These are phyloP conservation scores for Saturnispora bothae DNA, from an alignment of 805 yeast genomes.

Conservation along the genomic window DNA sequence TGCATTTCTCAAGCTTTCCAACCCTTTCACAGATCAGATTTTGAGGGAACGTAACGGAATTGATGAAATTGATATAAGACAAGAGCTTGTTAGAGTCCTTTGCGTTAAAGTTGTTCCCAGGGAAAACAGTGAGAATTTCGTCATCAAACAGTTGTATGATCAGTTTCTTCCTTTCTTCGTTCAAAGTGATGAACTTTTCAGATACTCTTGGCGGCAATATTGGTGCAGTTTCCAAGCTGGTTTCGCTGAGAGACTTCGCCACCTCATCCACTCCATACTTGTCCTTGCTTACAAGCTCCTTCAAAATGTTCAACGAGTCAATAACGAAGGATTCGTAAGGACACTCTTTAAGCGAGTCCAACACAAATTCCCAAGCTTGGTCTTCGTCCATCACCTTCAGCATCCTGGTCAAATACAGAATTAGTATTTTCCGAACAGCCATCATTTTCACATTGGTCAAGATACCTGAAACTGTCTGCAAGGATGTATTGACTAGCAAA, in stretches of 20 bases:
- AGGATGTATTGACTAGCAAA: constrained; percentile 15
- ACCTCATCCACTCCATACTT: neutral
- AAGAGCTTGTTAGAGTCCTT: constrained; percentile 35
- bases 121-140: constrained; percentile 30
- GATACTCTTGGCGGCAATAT: constrained; percentile 31
- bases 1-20: neutral
- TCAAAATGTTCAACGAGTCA: constrained; percentile 55
- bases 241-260: neutral
- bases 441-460: constrained; percentile 14
- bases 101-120: constrained; percentile 11
- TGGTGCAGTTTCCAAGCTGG: constrained; percentile 10
- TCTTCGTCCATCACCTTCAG: constrained; percentile 49
- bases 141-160: constrained; percentile 34
- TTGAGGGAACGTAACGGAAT: constrained; percentile 18
- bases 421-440: constrained; percentile 26
- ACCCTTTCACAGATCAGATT: neutral
- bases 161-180: constrained; percentile 31
- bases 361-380: constrained; percentile 46
- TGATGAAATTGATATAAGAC: constrained; percentile 43
- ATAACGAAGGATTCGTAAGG: constrained; percentile 48
- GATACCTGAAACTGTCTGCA: constrained; percentile 19
- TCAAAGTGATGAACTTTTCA: constrained; percentile 32
- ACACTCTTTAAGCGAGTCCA: constrained; percentile 54
- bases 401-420: constrained; percentile 55
- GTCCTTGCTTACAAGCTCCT: constrained; percentile 39